Base-by-base conservation (phyloP, 495 filamentous ascomycete species). In the Massariosphaeria phaeospora region DNA sequence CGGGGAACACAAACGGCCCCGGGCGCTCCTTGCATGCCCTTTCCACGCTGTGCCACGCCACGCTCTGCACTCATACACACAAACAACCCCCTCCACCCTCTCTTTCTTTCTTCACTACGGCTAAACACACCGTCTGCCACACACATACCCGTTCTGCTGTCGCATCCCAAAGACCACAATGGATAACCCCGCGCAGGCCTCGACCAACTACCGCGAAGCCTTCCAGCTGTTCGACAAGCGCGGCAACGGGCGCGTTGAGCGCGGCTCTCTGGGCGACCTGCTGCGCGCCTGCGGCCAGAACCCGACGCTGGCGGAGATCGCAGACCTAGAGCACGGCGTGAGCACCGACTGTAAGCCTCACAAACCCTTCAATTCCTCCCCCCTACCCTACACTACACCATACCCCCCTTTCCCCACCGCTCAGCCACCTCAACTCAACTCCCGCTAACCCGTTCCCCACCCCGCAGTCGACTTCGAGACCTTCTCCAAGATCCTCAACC, bases 161-260 rank as follows among this genome's bases (percentile, higher is more conserved):
- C 21, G 17, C 36, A 15, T 3, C 20, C 41, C 6, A 40, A 40
- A 40, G 26, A 25, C 7, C 41, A 47, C 25, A 18, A 62, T 62
- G 59, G 53, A 57, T 53, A 62, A 62, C 53, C 36, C 21, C 25
- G 2, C 38, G 24, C 59, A 95, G 91, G 89, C 91, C 75, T 91
- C 88, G 48, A 97, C 93, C 70, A 97, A 98, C 83, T 98, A 97
- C 88, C 96, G 96, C 79, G 93, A 98, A 84, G 93, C 93, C 57
- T 98, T 98, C 78, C 88, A 89, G 44, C 88, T 98, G 67, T 98
- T 96, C 79, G 93, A 98, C 76, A 96, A 95, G 80, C 90, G 93
- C 65, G 93, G 94, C 65, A 91, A 85, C 67, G 88, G 88, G 59
- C 90, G 87, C 55, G 93, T 97, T 62, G 69, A 85, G 9, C 78